A percentile compares a stretch with the other conserved stretches of the same genome.
Conservation (phyloP, 1,139 yeast genomes). For the Komagataea norvegica region DNA sequence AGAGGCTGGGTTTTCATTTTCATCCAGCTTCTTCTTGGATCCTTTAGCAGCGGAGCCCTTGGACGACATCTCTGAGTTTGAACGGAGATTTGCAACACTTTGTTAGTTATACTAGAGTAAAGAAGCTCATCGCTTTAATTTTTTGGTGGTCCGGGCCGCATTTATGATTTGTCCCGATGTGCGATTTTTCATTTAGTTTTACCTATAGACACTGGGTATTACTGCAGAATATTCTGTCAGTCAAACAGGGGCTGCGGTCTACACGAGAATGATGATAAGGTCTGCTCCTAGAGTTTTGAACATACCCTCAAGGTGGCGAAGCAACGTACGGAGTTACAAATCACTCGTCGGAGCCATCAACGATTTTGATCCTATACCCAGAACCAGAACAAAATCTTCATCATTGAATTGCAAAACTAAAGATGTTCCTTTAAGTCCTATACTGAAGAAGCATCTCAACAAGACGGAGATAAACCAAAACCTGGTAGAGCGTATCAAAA, state of each 20-base stretch:
- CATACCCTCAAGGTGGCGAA: neutral
- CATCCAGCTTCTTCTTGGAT: constrained; percentile 27
- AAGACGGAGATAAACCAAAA: neutral
- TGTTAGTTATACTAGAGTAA: no score
- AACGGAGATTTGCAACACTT: neutral
- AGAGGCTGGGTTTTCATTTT: constrained; percentile 18
- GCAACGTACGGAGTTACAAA: constrained; percentile 7
- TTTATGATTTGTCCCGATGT: neutral
- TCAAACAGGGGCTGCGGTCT: no score
- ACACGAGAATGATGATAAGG: no score
- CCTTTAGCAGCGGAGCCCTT: constrained; percentile 16
- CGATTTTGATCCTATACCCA: constrained; percentile 4
- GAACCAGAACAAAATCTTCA: constrained; percentile 1
- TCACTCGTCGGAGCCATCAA: constrained; percentile 1
- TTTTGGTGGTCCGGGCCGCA: constrained; percentile 4
- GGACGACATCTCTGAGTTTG: constrained; percentile 5
- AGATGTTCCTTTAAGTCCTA: constrained; percentile 1
- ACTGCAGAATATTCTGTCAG: no score
- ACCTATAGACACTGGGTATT: no score
- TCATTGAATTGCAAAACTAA: neutral
- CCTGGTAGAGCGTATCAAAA: neutral
- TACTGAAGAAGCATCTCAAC: neutral
- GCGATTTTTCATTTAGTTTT: neutral
- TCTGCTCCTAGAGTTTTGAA: no score
- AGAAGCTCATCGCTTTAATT: constrained; percentile 3